A percentile compares a stretch with the other conserved stretches of the same genome.
These are phyloP conservation scores for Paramecium caudatum DNA, from an alignment of 73 alveolate genomes.

Conservation along the genomic window DNA sequence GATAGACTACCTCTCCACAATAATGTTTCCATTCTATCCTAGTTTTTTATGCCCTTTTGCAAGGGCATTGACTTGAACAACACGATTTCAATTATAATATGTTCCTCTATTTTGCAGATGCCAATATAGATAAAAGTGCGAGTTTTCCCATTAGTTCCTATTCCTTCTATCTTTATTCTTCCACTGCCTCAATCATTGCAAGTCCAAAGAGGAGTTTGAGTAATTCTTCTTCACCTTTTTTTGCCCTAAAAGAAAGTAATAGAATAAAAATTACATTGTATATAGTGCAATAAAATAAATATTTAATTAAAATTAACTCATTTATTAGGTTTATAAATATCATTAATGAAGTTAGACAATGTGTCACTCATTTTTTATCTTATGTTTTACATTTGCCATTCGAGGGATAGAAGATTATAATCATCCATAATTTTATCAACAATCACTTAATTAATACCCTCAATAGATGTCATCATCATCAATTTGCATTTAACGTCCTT, in stretches of 20 bases:
- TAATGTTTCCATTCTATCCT: background rate
- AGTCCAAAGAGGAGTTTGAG: no score
- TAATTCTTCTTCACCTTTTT: no score
- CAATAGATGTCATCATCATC: constrained; percentile 3
- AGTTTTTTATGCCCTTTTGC: background rate
- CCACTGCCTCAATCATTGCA: no score
- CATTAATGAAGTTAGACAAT: background rate
- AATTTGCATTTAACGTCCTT: constrained; percentile 51
- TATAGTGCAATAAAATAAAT: no score
- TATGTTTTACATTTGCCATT: background rate
- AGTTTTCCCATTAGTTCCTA: background rate
- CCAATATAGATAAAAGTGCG: background rate
- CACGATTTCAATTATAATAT: background rate
- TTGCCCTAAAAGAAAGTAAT: no score
- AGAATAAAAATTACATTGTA: no score
- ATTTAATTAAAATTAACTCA: no score
- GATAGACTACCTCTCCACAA: background rate
- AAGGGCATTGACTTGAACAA: background rate
- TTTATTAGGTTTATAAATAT: no score
- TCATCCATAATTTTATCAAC: background rate
- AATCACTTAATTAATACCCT: background rate
- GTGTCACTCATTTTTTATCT: constrained; percentile 18
- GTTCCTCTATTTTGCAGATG: background rate
- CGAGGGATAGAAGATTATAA: background rate
- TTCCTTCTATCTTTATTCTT: no score